Conservation (phyloP, 768 basidiomycete genomes). For the Pleurotus tuoliensis region DNA sequence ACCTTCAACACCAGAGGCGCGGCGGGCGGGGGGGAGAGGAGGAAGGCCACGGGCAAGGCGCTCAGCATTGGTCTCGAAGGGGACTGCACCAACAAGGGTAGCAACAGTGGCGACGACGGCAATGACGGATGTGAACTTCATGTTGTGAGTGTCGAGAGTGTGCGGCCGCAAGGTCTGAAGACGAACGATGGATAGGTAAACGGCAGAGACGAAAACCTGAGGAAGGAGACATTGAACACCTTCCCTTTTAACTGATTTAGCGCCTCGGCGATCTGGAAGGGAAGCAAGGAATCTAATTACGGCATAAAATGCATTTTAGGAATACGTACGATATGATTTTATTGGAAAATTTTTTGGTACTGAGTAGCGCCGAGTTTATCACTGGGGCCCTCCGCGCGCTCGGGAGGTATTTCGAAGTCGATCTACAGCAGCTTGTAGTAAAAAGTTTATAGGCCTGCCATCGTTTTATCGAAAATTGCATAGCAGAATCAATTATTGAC, state of each 20-base stretch:
- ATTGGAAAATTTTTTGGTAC: neutral
- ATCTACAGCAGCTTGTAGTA: too few species aligned
- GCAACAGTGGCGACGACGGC: conserved; percentile 34
- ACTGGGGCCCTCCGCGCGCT: too few species aligned
- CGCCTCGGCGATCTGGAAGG: neutral
- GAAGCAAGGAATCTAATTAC: conserved; percentile 3
- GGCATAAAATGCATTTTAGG: neutral
- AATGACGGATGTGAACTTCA: conserved; percentile 39
- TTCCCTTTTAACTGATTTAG: neutral
- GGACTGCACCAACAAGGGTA: conserved; percentile 30
- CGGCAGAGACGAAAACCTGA: conserved; percentile 11
- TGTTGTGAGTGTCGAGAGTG: conserved; percentile 14
- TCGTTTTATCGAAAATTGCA: too few species aligned
- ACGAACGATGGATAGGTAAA: conserved; percentile 11
- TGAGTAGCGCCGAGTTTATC: too few species aligned
- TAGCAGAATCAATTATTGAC: too few species aligned
- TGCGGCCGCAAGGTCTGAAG: conserved; percentile 11
- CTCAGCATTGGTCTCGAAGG: conserved; percentile 44
- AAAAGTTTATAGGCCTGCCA: too few species aligned
- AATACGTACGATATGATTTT: conserved; percentile 3
- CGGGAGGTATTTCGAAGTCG: too few species aligned
- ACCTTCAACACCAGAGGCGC: conserved; percentile 31
- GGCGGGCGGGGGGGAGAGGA: conserved; percentile 42
- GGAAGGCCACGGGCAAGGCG: conserved; percentile 52
- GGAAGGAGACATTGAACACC: conserved; percentile 10